Conservation (phyloP, 768 basidiomycete species). For the Xanthoconium stramineum region DNA sequence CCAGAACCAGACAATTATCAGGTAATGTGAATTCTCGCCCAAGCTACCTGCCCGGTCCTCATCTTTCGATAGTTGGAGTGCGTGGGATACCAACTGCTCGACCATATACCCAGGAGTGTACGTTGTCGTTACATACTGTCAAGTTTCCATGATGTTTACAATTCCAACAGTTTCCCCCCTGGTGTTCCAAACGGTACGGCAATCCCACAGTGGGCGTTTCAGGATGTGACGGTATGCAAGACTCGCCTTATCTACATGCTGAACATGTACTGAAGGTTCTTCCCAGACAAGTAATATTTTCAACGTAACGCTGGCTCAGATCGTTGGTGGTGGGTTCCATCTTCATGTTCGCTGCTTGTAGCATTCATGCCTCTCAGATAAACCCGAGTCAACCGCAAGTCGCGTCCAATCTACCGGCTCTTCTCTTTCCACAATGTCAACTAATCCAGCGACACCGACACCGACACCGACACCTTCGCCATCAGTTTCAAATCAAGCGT, state of each 20-base stretch:
- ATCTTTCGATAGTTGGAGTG: constrained; percentile 43
- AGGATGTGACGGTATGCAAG: constrained; percentile 45
- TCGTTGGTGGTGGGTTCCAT: constrained; percentile 22
- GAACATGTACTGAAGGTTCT: constrained; percentile 1
- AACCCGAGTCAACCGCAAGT: constrained; percentile 44
- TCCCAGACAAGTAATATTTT: constrained; percentile 37
- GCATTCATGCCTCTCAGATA: constrained; percentile 26
- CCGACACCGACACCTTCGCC: too few species aligned
- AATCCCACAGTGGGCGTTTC: constrained; percentile 63
- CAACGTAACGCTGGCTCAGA: constrained; percentile 38
- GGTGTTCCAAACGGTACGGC: constrained; percentile 46
- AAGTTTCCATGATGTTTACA: background rate
- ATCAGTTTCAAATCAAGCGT: constrained; percentile 5
- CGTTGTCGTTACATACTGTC: background rate
- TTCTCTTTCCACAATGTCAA: constrained; percentile 6
- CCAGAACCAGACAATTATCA: constrained; percentile 42
- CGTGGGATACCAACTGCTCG: constrained; percentile 49
- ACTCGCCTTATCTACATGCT: background rate
- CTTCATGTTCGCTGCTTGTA: background rate
- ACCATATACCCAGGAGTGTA: constrained; percentile 31
- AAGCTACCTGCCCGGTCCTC: background rate
- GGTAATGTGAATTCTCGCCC: constrained; percentile 22
- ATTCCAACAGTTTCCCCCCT: constrained; percentile 39
- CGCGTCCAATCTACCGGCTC: constrained; percentile 28
- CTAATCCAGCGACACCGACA: constrained; percentile 18